phyloP scores from a whole-genome alignment of 768 basidiomycete genomes.

The Mycena polygramma region DNA sequence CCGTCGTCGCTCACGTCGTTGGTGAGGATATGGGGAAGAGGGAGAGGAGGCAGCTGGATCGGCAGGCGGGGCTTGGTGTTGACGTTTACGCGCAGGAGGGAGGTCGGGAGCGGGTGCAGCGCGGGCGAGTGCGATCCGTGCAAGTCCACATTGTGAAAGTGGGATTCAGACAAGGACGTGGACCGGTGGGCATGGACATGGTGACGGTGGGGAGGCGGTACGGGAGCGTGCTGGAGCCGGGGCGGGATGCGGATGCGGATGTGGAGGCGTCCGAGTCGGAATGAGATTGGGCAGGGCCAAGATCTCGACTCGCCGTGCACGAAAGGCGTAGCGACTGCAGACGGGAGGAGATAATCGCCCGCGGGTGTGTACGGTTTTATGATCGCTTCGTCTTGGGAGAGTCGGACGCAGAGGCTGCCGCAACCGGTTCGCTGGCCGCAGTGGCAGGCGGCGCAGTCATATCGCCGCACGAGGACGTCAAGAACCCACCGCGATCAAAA shows the following conservation, averaged over 20 bases:
- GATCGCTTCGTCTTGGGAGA: background rate
- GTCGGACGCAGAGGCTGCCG: background rate
- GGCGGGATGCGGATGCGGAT: background rate
- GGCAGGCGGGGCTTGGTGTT: slow-evolving; percentile 29
- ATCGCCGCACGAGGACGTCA: slow-evolving; percentile 24
- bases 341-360: slow-evolving; percentile 24
- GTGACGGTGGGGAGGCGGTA: slow-evolving; percentile 10
- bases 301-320: background rate
- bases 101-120: slow-evolving; percentile 24
- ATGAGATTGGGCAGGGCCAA: slow-evolving; percentile 13
- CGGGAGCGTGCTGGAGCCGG: slow-evolving; percentile 1
- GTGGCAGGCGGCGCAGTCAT: background rate
- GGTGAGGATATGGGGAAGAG: too few species aligned
- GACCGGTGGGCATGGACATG: slow-evolving; percentile 3
- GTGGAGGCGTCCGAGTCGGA: background rate
- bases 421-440: background rate
- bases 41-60: slow-evolving; percentile 7
- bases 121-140: slow-evolving; percentile 1
- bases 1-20: background rate
- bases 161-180: too few species aligned
- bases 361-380: slow-evolving; percentile 24
- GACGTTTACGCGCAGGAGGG: slow-evolving; percentile 30
- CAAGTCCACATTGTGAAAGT: too few species aligned
- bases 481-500: slow-evolving; percentile 24
- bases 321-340: background rate